Evolutionary conservation across 106 monocot species (phyloP), one percentile per base, ranked within the genome.

Genomic region (Acorus gramineus): DNA sequence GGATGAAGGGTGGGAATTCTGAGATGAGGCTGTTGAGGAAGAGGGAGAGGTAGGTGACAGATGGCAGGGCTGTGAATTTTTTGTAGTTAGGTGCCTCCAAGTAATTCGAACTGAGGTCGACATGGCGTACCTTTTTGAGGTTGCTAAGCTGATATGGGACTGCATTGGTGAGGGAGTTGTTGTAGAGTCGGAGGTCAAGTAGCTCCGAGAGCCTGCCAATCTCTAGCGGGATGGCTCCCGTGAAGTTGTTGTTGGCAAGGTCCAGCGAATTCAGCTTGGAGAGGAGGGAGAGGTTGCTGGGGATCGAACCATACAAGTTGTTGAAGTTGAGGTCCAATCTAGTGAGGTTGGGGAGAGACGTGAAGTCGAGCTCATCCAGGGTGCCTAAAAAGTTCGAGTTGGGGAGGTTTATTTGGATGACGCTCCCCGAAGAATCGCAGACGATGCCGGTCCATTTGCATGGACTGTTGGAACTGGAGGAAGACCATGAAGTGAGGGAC

Each of bases 361-460:
- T 51, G 60, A 69, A 69, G 59, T 69, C 60, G 59, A 69, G 43
- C 6, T 6, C 49, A 4, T 69, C 50, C 11, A 69, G 69, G 7
- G n/a, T 11, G 5, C 69, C 0, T 3, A 12, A 6, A 42, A 69
- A 12, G 44, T 10, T n/a, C 6, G 47, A 43, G 2, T 14, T 45
- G 2, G 64, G 64, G 6, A 89, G 59, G 14, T 5, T 57, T 7
- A 89, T 54, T 50, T 63, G n/a, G 50, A 56, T 55, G 43, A 82
- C 60, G 55, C 67, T 74, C 69, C 80, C 74, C 44, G 62, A 47
- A 5, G 76, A 4, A 74, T 82, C 60, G 77, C 85, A 89, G 59
- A 8, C 6, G 51, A 87, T 44, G 55, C 87, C 82, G 58, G 55
- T 60, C 87, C 87, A 87, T 5, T 62, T 70, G 74, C 87, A 83